Percentiles rank a stretch among this genome's conserved stretches.
These are phyloP conservation scores for Rhododendron ferrugineum DNA, from an alignment of 148 eudicot species.

Conservation along the genomic window DNA sequence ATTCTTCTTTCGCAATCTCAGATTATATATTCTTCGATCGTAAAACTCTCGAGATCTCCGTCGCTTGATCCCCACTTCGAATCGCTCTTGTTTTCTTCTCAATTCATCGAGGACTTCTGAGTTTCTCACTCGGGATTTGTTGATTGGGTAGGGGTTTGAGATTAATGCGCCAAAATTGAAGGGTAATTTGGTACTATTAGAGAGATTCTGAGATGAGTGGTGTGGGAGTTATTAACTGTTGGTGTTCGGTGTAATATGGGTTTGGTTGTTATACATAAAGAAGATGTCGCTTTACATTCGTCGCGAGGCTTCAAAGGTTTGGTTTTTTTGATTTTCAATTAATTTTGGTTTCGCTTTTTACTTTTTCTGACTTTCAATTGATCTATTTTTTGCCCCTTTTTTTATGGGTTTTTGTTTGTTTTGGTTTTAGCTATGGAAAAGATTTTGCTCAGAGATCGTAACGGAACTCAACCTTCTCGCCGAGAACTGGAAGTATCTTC, in stretches of 20 bases:
- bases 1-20: background rate
- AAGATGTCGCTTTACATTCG: constrained; percentile 92
- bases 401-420: background rate
- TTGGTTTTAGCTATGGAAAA: constrained; percentile 76
- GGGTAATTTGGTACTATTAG: background rate
- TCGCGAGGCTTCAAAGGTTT: constrained; percentile 98
- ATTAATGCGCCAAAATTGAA: background rate
- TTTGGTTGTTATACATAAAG: constrained; percentile 22
- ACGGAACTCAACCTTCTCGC: constrained; percentile 68
- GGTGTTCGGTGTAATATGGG: constrained; percentile 55
- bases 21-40: background rate
- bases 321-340: background rate
- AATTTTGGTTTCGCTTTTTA: background rate
- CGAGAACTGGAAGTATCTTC: constrained; percentile 89
- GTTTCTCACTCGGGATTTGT: background rate
- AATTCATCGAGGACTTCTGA: background rate
- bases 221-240: constrained; percentile 11
- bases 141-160: background rate
- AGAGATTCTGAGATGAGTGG: constrained; percentile 9
- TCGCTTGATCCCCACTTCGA: background rate
- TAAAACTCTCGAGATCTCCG: constrained; percentile 6
- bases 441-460: constrained; percentile 66
- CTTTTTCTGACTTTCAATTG: background rate
- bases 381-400: background rate
- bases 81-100: background rate